phyloP scores from a whole-genome alignment of 768 basidiomycete genomes.

The Trametes coccinea region DNA sequence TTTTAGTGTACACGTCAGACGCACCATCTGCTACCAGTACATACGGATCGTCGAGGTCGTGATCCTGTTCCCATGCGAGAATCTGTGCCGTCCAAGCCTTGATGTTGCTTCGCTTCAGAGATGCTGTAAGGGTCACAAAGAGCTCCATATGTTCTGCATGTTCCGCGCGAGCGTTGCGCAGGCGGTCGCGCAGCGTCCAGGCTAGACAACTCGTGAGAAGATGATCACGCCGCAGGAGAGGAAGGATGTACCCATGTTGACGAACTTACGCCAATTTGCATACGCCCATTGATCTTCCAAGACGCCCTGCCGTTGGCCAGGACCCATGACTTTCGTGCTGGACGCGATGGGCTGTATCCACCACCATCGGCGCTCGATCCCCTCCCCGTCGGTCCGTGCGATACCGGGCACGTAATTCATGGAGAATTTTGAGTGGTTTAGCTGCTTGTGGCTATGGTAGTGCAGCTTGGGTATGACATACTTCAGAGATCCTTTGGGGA shows the following conservation, averaged over 20 bases:
- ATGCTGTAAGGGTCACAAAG: too few species aligned
- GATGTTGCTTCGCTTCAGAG: too few species aligned
- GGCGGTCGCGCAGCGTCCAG: too few species aligned
- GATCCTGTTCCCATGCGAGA: too few species aligned
- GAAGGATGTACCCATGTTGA: slow-evolving; percentile 28
- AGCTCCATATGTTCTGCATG: too few species aligned
- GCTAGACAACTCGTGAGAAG: too few species aligned
- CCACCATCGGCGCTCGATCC: slow-evolving; percentile 26
- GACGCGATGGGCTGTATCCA: slow-evolving; percentile 9
- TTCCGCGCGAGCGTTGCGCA: too few species aligned
- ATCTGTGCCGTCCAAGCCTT: too few species aligned
- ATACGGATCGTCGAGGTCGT: too few species aligned
- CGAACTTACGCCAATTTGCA: slow-evolving; percentile 34
- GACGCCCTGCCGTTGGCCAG: slow-evolving; percentile 14
- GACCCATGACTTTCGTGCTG: slow-evolving; percentile 22
- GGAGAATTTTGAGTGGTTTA: slow-evolving; percentile 29
- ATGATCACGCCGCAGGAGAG: too few species aligned
- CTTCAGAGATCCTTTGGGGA: neutral
- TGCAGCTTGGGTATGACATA: slow-evolving; percentile 37
- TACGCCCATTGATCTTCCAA: slow-evolving; percentile 26
- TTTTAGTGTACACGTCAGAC: too few species aligned
- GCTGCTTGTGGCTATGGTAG: slow-evolving; percentile 29
- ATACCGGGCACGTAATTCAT: slow-evolving; percentile 27
- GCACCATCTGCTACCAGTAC: too few species aligned
- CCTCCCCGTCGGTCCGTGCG: slow-evolving; percentile 29